A percentile compares a stretch with the other conserved stretches of the same genome.
Evolutionary conservation across 2,329 filamentous ascomycete genomes (phyloP).

Genomic region (Epichloe elymi): DNA sequence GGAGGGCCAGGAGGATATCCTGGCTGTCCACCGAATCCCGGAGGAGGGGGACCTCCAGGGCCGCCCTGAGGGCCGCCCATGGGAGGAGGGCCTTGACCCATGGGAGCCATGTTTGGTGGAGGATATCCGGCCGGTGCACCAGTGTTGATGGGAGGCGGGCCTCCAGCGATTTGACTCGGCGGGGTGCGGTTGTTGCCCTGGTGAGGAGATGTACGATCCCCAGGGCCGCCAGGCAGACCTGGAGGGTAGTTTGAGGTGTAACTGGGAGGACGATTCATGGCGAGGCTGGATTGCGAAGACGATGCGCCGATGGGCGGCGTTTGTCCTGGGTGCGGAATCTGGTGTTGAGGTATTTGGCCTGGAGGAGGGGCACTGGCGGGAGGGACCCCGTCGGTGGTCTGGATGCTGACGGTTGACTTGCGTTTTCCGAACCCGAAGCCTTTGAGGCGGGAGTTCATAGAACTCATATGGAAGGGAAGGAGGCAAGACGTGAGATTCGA

Average conservation of each 20-base stretch:
- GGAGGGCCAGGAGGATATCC: constrained; percentile 36
- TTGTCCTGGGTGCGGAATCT: constrained; percentile 21
- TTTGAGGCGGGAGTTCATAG: constrained; percentile 69
- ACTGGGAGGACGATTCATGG: constrained; percentile 55
- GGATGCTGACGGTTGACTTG: constrained; percentile 53
- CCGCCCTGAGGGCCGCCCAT: constrained; percentile 27
- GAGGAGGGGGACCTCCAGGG: constrained; percentile 33
- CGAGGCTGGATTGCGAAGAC: constrained; percentile 34
- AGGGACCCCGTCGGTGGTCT: constrained; percentile 30
- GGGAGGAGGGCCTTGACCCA: constrained; percentile 29
- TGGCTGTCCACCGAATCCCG: constrained; percentile 30
- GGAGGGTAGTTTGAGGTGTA: constrained; percentile 44
- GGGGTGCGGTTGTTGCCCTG: constrained; percentile 40
- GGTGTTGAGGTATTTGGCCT: constrained; percentile 35
- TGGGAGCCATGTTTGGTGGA: constrained; percentile 32
- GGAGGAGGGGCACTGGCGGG: constrained; percentile 23
- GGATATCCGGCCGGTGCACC: constrained; percentile 48
- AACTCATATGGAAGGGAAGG: constrained; percentile 46
- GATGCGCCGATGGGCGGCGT: constrained; percentile 24
- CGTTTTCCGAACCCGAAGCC: constrained; percentile 72
- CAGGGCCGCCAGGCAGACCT: constrained; percentile 26
- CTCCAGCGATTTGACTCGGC: constrained; percentile 47
- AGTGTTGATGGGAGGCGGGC: constrained; percentile 55
- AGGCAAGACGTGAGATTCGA: constrained; percentile 3
- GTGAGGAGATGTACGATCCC: constrained; percentile 41